Evolutionary conservation across 1,284 basidiomycete genomes (phyloP).

Genomic region (Tylopilus sp.): DNA sequence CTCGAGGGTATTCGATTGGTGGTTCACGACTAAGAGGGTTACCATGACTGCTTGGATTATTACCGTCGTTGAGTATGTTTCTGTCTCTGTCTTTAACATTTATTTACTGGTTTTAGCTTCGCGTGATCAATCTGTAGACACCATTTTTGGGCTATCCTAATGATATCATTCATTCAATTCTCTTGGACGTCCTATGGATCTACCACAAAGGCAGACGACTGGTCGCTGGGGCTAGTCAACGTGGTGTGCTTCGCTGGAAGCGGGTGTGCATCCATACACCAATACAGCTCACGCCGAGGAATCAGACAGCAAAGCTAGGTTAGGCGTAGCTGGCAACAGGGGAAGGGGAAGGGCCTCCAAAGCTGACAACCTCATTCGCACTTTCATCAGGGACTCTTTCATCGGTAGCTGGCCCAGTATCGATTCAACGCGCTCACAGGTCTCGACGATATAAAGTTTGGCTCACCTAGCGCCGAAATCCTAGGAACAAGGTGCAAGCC

Average conservation of each 20-base stretch:
- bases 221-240: no score
- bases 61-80: conserved; percentile 10
- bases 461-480: no score
- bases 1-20: conserved; percentile 63
- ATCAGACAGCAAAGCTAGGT: conserved; percentile 35
- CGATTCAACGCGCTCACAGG: conserved; percentile 58
- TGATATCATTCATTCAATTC: conserved; percentile 16
- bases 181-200: no score
- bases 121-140: conserved; percentile 4
- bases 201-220: no score
- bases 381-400: conserved; percentile 48
- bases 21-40: conserved; percentile 21
- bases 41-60: conserved; percentile 13
- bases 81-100: neutral
- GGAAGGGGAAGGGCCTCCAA: conserved; percentile 35
- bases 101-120: conserved; percentile 1
- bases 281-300: conserved; percentile 51
- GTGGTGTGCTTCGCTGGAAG: no score
- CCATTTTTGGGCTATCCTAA: neutral
- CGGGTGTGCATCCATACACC: no score
- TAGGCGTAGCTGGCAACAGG: conserved; percentile 31
- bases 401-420: conserved; percentile 54
- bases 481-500: no score
- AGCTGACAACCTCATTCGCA: conserved; percentile 41
- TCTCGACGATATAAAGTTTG: no score